Base-by-base conservation (phyloP, 2,329 filamentous ascomycete genomes). In the Neonectria coccinea region DNA sequence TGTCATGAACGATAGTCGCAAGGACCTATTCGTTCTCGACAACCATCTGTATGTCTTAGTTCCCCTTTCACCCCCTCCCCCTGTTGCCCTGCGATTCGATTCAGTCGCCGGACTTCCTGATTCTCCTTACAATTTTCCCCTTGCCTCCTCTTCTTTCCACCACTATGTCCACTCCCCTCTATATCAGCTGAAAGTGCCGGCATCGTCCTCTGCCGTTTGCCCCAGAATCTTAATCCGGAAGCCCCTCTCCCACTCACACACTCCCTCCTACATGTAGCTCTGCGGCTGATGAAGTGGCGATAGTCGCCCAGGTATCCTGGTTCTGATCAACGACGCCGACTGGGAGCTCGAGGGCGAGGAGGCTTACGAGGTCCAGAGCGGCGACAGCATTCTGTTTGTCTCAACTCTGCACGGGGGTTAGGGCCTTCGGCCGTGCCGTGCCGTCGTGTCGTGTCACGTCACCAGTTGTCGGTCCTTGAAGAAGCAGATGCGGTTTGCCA, bases 271-370 rank as follows among this genome's bases (percentile, higher is more conserved):
- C 33, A 62, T 66, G 53, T 64, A 64, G 56, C 50, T 61, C 53
- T 63, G 65, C 59, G 54, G 70, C 77, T 77, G 64, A 73, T 71
- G 48, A 56, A 25, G 65, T 73, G 76, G 56, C 74, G 70, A 65
- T 71, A 98, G 95, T 65, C 94, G 96, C 57, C 96, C 96, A 5
- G 96, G 96, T 3, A 97, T 99, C 78, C 87, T 99, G 47, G 95
- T 97, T 29, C 85, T 99, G 62, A 97, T 99, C 79, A 99, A 99
- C 77, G 96, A 99, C 73, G 93, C 94, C 27, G 96, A 99, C 79
- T 99, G 96, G 96, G 96, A 98, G 79, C 87, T 99, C 12, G 96
- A 98, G 80, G 96, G 94, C 18, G 95, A 98, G 80, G 94, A 96
- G 76, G 86, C 89, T 70, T 98, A 98, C 77, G 90, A 94, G 79